Base-by-base conservation (phyloP, 345 rosid genomes). In the Conringia planisiliqua region DNA sequence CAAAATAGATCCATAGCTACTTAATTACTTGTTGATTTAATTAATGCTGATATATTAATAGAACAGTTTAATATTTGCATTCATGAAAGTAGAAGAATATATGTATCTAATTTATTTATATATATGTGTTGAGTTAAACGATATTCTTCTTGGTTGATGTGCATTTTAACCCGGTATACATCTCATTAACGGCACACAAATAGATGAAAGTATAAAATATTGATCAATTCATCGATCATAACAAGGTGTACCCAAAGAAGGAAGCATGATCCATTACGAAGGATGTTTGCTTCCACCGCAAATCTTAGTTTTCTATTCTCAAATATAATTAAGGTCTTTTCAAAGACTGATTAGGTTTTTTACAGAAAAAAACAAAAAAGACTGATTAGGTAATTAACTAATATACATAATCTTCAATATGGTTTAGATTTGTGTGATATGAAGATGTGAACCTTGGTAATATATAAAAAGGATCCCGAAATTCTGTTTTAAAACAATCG, bases 231-330 rank as follows among this genome's bases (percentile, higher is more conserved):
- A 76, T 76, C 75, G 75, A 62, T 69, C 58, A 61, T 44, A 70
- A 64, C 80, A 77, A 63, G 58, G 72, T 77, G 72, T 77, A 57
- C 38, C 72, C 80, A 70, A 44, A 43, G 17, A 38, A 63, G 80
- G 80, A 77, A 62, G 84, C 77, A 76, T 68, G 58, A 75, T 64
- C 60, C 77, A 62, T 81, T 63, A 39, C 62, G 64, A 48, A 75
- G 84, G 78, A 81, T 85, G 81, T 81, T 80, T 83, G 84, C 81
- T 50, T 83, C 71, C 78, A 79, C 74, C 12, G 56, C 32, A 39
- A 76, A 71, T 10, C 1, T 38, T 40, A 26, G 7, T 57, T 50
- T 69, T 22, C 14, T 39, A 20, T 51, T 67, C 9, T 38, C 51
- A 33, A 18, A 22, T 47, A 0, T 14, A 35, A 2, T 10, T 52